Percentiles rank a stretch among this genome's conserved stretches.
Conservation (phyloP, 2,329 filamentous ascomycete genomes). For the Penicillium sp. region DNA sequence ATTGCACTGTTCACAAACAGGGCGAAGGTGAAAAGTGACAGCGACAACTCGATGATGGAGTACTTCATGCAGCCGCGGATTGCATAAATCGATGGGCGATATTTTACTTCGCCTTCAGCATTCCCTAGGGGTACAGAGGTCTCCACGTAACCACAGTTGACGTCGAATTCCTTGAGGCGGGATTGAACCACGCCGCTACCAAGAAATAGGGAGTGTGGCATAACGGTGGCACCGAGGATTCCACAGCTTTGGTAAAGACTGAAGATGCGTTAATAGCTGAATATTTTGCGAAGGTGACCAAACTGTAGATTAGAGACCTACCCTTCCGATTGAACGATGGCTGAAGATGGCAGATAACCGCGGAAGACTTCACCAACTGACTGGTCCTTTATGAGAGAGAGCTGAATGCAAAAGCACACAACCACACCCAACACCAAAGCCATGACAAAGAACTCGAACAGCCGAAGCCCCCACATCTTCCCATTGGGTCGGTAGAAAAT, state of each 20-base stretch:
- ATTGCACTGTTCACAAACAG: slow-evolving; percentile 78
- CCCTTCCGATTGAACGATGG: slow-evolving; percentile 46
- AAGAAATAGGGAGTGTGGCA: slow-evolving; percentile 53
- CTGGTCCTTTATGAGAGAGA: slow-evolving; percentile 45
- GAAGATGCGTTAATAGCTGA: slow-evolving; percentile 4
- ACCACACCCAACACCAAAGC: slow-evolving; percentile 48
- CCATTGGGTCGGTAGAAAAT: slow-evolving; percentile 48
- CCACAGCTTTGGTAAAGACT: slow-evolving; percentile 49
- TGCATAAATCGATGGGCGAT: slow-evolving; percentile 62
- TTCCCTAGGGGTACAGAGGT: slow-evolving; percentile 24
- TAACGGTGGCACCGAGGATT: slow-evolving; percentile 48
- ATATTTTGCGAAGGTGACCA: neutral
- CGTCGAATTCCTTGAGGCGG: slow-evolving; percentile 44
- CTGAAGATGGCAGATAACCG: slow-evolving; percentile 48
- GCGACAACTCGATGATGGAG: slow-evolving; percentile 59
- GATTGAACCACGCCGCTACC: slow-evolving; percentile 50
- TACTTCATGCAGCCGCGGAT: slow-evolving; percentile 66
- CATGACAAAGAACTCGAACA: slow-evolving; percentile 50
- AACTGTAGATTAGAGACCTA: slow-evolving; percentile 18
- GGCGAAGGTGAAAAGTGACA: slow-evolving; percentile 72
- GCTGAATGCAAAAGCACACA: slow-evolving; percentile 50
- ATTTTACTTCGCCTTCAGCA: slow-evolving; percentile 48
- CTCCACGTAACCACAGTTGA: slow-evolving; percentile 32
- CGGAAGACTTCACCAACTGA: slow-evolving; percentile 46
- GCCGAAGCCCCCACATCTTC: slow-evolving; percentile 44